Conservation (phyloP, 345 rosid genomes). For the Sonneratia alba region DNA sequence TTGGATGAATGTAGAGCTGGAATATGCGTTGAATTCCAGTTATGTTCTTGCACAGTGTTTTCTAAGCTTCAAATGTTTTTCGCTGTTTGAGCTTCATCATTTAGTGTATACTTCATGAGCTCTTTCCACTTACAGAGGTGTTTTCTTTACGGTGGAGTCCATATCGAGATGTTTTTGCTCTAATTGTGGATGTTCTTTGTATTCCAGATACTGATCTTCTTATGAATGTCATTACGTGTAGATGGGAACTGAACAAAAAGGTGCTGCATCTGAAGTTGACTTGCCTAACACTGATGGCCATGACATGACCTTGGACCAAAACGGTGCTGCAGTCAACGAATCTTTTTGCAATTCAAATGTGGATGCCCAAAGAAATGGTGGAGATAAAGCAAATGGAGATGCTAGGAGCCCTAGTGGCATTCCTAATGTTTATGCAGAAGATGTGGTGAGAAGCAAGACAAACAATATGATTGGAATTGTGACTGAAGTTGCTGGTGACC, state of each 20-base stretch:
- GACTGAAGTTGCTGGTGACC: conserved; percentile 82
- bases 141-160: not conserved
- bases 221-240: conserved; percentile 16
- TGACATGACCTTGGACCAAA: conserved; percentile 12
- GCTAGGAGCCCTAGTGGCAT: conserved; percentile 23
- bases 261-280: conserved; percentile 20
- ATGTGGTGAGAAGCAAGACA: conserved; percentile 55
- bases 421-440: conserved; percentile 61
- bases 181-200: not conserved
- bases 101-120: not conserved
- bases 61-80: not conserved
- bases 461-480: conserved; percentile 67
- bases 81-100: not conserved
- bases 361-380: conserved; percentile 15
- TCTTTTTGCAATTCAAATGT: conserved; percentile 19
- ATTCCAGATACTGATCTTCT: not conserved
- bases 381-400: conserved; percentile 17
- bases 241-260: conserved; percentile 50
- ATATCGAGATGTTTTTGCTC: not conserved
- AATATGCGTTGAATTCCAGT: not conserved
- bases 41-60: not conserved
- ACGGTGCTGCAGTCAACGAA: conserved; percentile 17
- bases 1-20: not conserved
- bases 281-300: conserved; percentile 16
- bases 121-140: not conserved